Base-by-base conservation (phyloP, 2,329 filamentous ascomycete genomes). In the Diaporthe ampelina region DNA sequence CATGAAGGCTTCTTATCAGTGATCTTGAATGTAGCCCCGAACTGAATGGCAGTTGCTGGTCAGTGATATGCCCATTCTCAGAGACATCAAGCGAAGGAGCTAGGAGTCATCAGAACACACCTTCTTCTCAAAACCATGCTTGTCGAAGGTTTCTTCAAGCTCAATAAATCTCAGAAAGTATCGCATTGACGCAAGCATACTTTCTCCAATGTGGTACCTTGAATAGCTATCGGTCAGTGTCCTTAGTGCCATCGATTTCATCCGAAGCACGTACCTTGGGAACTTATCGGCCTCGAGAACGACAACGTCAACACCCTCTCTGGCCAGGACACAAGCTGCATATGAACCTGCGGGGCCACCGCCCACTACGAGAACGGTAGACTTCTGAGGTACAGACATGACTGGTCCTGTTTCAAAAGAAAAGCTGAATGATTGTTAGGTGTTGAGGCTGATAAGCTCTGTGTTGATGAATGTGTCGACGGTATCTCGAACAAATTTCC, bases 271-370 rank as follows among this genome's bases (percentile, higher is more conserved):
- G 24, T 35, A 54, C 43, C 70, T 15, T 21, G 77, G 77, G 40
- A 78, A 77, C 26, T 78, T 81, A 11, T 87, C 85, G 1, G 83
- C 83, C 73, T 88, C 86, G 6, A 88, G 77, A 0, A 88, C 54
- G 4, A 88, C 85, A 15, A 79, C 78, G 63, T 87, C 83, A 17
- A 88, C 77, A 3, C 84, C 85, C 76, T 88, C 86, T 0, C 85
- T 82, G 1, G 86, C 85, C 8, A 88, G 78, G 0, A 77, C 83
- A 0, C 82, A 76, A 7, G 86, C 85, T 1, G 85, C 75, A 71
- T 86, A 88, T 0, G 86, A 87, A 3, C 86, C 86, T 0, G 77
- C 85, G 8, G 86, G 86, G 6, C 86, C 86, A 29, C 84, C 85
- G 7, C 86, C 86, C 1, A 86, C 76, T 9, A 88, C 83, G 1